Evolutionary conservation across 192 early-diverging fungal species (phyloP), one percentile per base, ranked within the genome.

Genomic region (Backusella tuberculispora): DNA sequence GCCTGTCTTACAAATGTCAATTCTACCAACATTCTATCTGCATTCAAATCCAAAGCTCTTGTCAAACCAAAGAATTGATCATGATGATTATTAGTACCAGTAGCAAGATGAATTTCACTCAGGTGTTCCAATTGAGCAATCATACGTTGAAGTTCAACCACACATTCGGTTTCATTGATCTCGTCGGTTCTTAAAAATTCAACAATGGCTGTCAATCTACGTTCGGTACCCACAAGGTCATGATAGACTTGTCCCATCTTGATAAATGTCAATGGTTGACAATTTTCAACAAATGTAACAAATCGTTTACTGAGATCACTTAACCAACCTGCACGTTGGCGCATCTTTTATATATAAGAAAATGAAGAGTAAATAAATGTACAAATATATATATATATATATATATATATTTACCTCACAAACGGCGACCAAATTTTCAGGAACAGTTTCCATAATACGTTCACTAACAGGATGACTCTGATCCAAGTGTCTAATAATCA

Each of bases 121-220:
- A 95, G 73, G 34, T 88, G 87, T 29, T 88, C 85, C 43, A 95
- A 67, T 65, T 94, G 92, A 1, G 88, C 74, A 10, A 91, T 87
- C 42, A 89, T 84, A 73, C 91, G 83, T 40, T 91, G 88, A 66
- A 95, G 63, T 63, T 94, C 93, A 14, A 81, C 79, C 47, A 95
- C 75, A 41, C 88, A 84, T 17, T 89, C 89, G 4, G 83, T 71
- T 26, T 92, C 90, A 34, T 88, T 85, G 48, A 94, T 78, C 67
- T 94, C 94, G 69, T 96, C 94, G 63, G 88, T 89, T 72, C 93
- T 92, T 74, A 97, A 66, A 15, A 89, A 73, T 46, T 93, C 92
- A 9, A 97, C 84, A 68, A 94, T 87, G 0, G 78, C 84, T 74
- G 94, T 89, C 41, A 97, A 78, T 46, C 86, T 87, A 53, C 50